Percentiles rank a stretch among this genome's conserved stretches.
Evolutionary conservation across 140 eudicot species (phyloP).

Genomic region (Senecio squalidus): DNA sequence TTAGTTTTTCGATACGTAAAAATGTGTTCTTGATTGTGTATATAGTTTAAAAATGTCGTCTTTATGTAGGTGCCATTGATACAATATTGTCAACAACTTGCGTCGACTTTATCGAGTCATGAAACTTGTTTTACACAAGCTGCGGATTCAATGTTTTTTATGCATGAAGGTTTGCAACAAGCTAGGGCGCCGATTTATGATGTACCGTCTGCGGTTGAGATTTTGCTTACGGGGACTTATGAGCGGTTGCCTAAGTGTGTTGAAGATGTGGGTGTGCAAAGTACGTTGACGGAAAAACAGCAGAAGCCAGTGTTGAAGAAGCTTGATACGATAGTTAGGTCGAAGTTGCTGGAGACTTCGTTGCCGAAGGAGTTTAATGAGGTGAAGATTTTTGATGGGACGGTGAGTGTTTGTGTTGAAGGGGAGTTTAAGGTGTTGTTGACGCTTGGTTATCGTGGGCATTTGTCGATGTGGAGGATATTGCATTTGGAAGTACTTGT

Average conservation of each 20-base stretch:
- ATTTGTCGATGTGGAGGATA: constrained; percentile 91
- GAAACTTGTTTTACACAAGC: constrained; percentile 98
- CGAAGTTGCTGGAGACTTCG: constrained; percentile 76
- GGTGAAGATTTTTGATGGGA: constrained; percentile 82
- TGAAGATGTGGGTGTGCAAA: constrained; percentile 80
- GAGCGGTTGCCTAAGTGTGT: constrained; percentile 88
- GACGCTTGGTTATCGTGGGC: constrained; percentile 97
- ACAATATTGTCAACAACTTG: constrained; percentile 90
- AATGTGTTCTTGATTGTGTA: neutral
- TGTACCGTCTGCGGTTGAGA: constrained; percentile 94
- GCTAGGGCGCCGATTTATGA: constrained; percentile 99
- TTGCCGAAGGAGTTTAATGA: constrained; percentile 81
- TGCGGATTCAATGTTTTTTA: constrained; percentile 96
- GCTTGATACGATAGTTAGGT: constrained; percentile 73
- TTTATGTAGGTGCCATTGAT: constrained; percentile 82
- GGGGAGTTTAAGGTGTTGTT: constrained; percentile 93
- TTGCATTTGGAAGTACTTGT: constrained; percentile 93
- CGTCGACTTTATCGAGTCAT: constrained; percentile 91
- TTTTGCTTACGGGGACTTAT: constrained; percentile 87
- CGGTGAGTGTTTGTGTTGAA: constrained; percentile 69
- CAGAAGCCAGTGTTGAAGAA: constrained; percentile 86
- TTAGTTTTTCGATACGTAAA: neutral
- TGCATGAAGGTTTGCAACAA: constrained; percentile 96
- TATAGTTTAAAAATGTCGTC: neutral
- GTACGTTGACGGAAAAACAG: constrained; percentile 64